Evolutionary conservation across 345 rosid genomes (phyloP).

Genomic region (Camelina hispida): DNA sequence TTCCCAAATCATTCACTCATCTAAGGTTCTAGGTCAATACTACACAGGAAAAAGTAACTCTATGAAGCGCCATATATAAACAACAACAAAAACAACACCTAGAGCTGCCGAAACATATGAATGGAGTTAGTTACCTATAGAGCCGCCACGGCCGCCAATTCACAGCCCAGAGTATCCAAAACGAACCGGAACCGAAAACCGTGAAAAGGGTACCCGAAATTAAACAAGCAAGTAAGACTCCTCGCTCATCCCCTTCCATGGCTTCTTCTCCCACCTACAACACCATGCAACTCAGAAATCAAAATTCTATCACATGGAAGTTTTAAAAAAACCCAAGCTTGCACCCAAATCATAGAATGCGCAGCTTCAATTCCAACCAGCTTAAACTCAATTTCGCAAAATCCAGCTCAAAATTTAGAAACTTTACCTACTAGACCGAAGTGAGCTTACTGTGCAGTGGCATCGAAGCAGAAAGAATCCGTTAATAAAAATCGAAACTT

Average conservation of each 20-base stretch:
- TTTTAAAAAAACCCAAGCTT: slow-evolving; percentile 16
- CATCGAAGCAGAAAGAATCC: slow-evolving; percentile 52
- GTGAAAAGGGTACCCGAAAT: slow-evolving; percentile 87
- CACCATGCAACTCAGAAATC: slow-evolving; percentile 40
- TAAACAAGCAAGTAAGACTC: slow-evolving; percentile 68
- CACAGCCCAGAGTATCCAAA: slow-evolving; percentile 87
- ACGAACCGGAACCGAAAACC: slow-evolving; percentile 77
- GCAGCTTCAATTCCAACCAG: slow-evolving; percentile 28
- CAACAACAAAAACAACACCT: slow-evolving; percentile 5
- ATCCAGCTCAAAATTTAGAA: slow-evolving; percentile 29
- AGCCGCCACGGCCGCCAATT: slow-evolving; percentile 99
- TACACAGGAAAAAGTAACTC: no score
- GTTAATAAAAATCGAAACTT: slow-evolving; percentile 8
- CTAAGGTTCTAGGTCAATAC: slow-evolving; percentile 28
- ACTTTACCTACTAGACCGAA: slow-evolving; percentile 56
- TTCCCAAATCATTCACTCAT: slow-evolving; percentile 15
- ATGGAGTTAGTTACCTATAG: slow-evolving; percentile 63
- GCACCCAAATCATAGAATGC: background rate
- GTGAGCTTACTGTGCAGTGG: slow-evolving; percentile 53
- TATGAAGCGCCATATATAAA: no score
- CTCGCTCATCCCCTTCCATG: slow-evolving; percentile 84
- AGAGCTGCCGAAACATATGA: background rate
- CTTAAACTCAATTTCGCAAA: slow-evolving; percentile 27
- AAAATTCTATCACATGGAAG: slow-evolving; percentile 17
- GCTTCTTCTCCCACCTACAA: slow-evolving; percentile 61